Base-by-base conservation (phyloP, 805 yeast genomes). In the Yamadazyma takamatsuzukensis region DNA sequence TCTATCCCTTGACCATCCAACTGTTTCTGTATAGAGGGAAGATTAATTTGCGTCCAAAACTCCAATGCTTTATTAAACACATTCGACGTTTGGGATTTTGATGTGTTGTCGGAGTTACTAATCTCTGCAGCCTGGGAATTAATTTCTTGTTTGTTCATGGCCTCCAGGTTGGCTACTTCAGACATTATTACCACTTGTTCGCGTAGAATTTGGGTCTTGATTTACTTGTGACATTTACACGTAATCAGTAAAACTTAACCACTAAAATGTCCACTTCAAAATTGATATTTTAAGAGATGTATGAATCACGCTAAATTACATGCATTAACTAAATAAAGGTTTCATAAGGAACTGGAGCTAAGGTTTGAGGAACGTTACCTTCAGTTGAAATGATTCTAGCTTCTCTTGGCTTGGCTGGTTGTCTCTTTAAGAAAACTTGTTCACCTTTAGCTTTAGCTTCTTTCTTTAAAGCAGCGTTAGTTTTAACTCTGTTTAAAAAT, bases 271-370 rank as follows among this genome's bases (percentile, higher is more conserved):
- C n/a, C n/a, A n/a, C n/a, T n/a, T n/a, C n/a, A n/a, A n/a, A n/a
- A n/a, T n/a, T n/a, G n/a, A n/a, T n/a, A n/a, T n/a, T n/a, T n/a
- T n/a, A n/a, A n/a, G n/a, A n/a, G n/a, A n/a, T n/a, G n/a, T n/a
- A n/a, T n/a, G n/a, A n/a, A n/a, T n/a, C n/a, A n/a, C 18, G n/a
- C 25, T 19, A 28, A 33, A 23, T 18, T 29, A 33, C 32, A 29
- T 34, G 37, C 38, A 34, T 30, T 34, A 8, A 31, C 83, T 88
- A 93, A 78, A 93, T 93, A 84, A 82, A 90, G 68, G 98, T 93
- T 80, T 93, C 99, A 84, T 93, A 93, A 66, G 98, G 83, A 76
- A 87, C 89, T 73, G 99, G 97, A 66, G 96, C 93, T 73, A 93
- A 81, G 62, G 96, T 89, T 72, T 89, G 95, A 62, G 97, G 96